Evolutionary conservation across 1,284 basidiomycete species (phyloP).

Genomic region (Sphaerobolus stellatus): DNA sequence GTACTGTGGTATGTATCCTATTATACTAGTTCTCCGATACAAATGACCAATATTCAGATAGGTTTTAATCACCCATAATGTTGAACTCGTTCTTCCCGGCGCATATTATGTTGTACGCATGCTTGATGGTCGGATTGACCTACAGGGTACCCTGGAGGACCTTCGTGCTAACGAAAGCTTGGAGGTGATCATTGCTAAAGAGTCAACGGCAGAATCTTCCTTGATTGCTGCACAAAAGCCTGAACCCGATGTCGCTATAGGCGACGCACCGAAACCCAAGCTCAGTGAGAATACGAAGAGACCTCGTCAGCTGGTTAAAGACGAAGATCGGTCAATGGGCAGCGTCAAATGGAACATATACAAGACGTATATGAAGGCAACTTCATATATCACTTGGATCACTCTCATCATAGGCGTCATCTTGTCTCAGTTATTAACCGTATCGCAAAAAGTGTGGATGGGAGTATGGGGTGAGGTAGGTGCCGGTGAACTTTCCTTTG

Average conservation of each 20-base stretch:
- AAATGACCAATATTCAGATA: neutral
- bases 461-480: slow-evolving; percentile 58
- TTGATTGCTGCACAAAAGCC: slow-evolving; percentile 13
- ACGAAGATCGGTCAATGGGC: slow-evolving; percentile 70
- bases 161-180: slow-evolving; percentile 54
- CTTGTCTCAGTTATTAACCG: slow-evolving; percentile 39
- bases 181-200: slow-evolving; percentile 57
- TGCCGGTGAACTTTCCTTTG: neutral
- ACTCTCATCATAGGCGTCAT: slow-evolving; percentile 54
- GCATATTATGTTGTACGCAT: slow-evolving; percentile 71
- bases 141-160: slow-evolving; percentile 62
- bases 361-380: slow-evolving; percentile 72
- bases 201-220: slow-evolving; percentile 30
- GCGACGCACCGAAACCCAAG: neutral
- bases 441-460: slow-evolving; percentile 72
- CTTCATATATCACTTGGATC: slow-evolving; percentile 66
- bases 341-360: slow-evolving; percentile 81
- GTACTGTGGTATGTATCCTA: slow-evolving; percentile 50
- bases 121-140: slow-evolving; percentile 72
- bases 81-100: slow-evolving; percentile 71
- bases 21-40: neutral
- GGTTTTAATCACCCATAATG: slow-evolving; percentile 74
- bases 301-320: slow-evolving; percentile 64
- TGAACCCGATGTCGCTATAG: neutral
- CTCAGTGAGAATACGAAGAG: slow-evolving; percentile 42